These are phyloP conservation scores for Zoysia matrella DNA, from an alignment of 202 grass and related monocot genomes.

Conservation along the genomic window DNA sequence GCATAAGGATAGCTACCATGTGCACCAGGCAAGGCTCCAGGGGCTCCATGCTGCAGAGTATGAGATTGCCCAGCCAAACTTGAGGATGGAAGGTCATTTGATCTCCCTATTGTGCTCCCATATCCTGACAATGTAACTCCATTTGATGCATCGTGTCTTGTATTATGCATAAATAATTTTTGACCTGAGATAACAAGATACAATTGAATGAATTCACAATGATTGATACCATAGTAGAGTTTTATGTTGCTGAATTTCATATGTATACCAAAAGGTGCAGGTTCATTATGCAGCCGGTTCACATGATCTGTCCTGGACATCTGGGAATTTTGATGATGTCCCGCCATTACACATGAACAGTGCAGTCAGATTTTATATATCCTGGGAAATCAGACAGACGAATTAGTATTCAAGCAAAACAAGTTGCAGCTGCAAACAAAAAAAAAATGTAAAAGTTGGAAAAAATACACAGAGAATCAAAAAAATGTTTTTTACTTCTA, in stretches of 20 bases:
- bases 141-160: constrained; percentile 48
- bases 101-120: constrained; percentile 34
- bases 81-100: constrained; percentile 53
- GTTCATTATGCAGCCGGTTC: constrained; percentile 48
- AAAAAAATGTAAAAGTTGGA: neutral
- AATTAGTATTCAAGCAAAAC: constrained; percentile 36
- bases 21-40: constrained; percentile 42
- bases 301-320: constrained; percentile 47
- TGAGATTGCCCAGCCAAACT: constrained; percentile 37
- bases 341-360: constrained; percentile 47
- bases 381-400: constrained; percentile 36
- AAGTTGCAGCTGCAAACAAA: constrained; percentile 3
- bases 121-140: constrained; percentile 34
- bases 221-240: constrained; percentile 3
- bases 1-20: constrained; percentile 46
- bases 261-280: constrained; percentile 50
- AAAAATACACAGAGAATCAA: constrained; percentile 15
- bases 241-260: neutral
- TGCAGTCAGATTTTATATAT: constrained; percentile 27
- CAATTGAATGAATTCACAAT: constrained; percentile 28
- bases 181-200: constrained; percentile 50
- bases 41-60: constrained; percentile 46
- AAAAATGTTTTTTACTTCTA: constrained; percentile 7
- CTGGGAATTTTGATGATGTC: constrained; percentile 55
- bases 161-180: constrained; percentile 50